Evolutionary conservation across 2,329 filamentous ascomycete species (phyloP).

Genomic region (Alternaria novae-zelandiae): DNA sequence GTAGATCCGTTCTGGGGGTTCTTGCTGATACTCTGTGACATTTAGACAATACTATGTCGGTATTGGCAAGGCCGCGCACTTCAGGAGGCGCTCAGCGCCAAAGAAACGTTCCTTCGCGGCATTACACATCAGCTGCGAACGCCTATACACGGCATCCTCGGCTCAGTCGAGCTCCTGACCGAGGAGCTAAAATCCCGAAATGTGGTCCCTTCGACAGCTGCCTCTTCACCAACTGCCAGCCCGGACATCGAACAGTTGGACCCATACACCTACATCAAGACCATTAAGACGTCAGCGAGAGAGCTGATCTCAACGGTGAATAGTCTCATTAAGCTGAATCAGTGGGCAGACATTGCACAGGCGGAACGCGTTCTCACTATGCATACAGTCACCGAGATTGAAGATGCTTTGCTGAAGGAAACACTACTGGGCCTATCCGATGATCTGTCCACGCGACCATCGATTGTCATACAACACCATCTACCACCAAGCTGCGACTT

Average conservation of each 20-base stretch:
- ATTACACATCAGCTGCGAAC: constrained; percentile 58
- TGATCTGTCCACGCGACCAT: constrained; percentile 32
- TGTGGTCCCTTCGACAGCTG: constrained; percentile 10
- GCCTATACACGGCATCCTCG: constrained; percentile 57
- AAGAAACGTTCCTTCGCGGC: constrained; percentile 55
- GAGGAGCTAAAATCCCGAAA: constrained; percentile 49
- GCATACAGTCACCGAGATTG: constrained; percentile 41
- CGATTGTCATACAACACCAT: constrained; percentile 44
- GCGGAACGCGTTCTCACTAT: constrained; percentile 28
- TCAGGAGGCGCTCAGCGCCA: constrained; percentile 52
- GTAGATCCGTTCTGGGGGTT: not conserved
- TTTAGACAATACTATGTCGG: constrained; percentile 42
- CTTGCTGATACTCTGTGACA: not conserved
- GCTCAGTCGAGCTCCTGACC: constrained; percentile 50
- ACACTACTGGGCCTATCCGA: constrained; percentile 37
- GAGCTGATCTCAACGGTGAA: constrained; percentile 56
- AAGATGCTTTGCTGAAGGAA: constrained; percentile 42
- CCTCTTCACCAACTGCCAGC: constrained; percentile 16
- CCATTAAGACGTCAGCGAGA: constrained; percentile 51
- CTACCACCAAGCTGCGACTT: constrained; percentile 38
- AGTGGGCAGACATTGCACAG: constrained; percentile 48
- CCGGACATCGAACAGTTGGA: constrained; percentile 24
- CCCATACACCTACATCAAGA: constrained; percentile 37
- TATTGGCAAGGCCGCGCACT: constrained; percentile 50
- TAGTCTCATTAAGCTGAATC: constrained; percentile 52